Evolutionary conservation across 2,329 filamentous ascomycete genomes (phyloP), one percentile per base, ranked within the genome.

Genomic region (Penicillium sp.): DNA sequence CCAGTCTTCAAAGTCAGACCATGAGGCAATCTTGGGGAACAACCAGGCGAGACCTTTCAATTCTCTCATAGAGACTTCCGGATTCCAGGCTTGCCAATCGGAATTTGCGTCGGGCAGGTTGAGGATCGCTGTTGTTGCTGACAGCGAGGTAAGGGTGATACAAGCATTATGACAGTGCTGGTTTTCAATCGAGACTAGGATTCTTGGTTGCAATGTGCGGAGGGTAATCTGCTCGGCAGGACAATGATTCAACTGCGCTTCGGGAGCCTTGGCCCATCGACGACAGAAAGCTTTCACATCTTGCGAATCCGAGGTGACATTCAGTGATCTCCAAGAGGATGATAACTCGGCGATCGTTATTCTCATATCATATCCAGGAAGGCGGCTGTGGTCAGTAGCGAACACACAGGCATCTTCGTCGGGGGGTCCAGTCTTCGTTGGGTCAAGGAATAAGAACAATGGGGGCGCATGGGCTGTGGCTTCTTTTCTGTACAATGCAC

Each of bases 391-490:
- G 44, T 81, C 75, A 7, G 75, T 61, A 2, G 84, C 78, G 61
- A 88, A 84, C 0, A 87, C 80, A 61, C 85, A 86, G 2, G 67
- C 68, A 63, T 88, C 84, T 5, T 78, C 53, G 0, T 73, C 64
- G 0, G 76, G 67, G 28, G 78, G 67, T 0, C 79, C 79, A 35
- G 80, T 74, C 16, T 77, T 77, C 5, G 76, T 71, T 0, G 84
- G 81, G 51, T 88, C 83, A 3, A 85, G 70, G 62, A 86, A 87
- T 2, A 88, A 67, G 60, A 79, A 88, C 0, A 86, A 51, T 1
- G 73, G 64, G 9, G 47, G 61, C 8, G 49, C 50, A 4, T 56
- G 56, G 8, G 51, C 47, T 36, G 26, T 52, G 16, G 48, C 58
- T 43, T 19, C 48, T 49, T 71, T 78, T 61, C 77, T 80, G 67